Evolutionary conservation across 2,329 filamentous ascomycete genomes (phyloP).

Genomic region (Claviceps monticola): DNA sequence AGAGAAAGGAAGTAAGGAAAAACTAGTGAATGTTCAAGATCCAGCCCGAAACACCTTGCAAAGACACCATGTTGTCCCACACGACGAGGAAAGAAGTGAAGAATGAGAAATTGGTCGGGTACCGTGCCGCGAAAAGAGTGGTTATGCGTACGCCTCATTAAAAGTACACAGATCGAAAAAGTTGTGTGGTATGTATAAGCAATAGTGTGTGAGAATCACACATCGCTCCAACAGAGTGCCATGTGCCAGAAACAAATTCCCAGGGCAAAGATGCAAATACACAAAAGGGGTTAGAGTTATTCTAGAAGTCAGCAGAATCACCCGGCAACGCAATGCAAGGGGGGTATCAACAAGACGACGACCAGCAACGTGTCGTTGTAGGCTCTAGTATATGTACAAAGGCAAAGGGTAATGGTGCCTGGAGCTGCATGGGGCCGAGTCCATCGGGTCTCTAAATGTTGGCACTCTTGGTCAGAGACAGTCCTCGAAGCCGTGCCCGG

Average conservation of each 20-base stretch:
- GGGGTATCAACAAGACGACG: background rate
- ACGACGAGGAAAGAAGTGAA: background rate
- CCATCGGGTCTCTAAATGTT: slow-evolving; percentile 20
- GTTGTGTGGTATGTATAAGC: background rate
- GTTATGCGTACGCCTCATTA: no score
- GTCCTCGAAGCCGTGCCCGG: slow-evolving; percentile 25
- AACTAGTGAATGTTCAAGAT: slow-evolving; percentile 11
- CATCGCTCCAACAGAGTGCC: background rate
- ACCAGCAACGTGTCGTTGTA: background rate
- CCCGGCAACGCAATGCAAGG: background rate
- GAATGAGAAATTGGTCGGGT: background rate
- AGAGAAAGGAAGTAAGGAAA: slow-evolving; percentile 7
- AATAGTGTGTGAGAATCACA: background rate
- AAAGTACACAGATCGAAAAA: no score
- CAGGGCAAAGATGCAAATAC: background rate
- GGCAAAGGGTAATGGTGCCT: slow-evolving; percentile 2
- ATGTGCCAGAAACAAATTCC: background rate
- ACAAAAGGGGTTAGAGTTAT: background rate
- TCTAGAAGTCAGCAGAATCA: background rate
- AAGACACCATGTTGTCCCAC: slow-evolving; percentile 11
- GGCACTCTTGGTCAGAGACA: slow-evolving; percentile 29
- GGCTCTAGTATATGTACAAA: slow-evolving; percentile 16
- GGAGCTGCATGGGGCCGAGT: slow-evolving; percentile 4
- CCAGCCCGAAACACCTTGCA: slow-evolving; percentile 19
- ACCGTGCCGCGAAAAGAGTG: background rate